Evolutionary conservation across 2,329 filamentous ascomycete species (phyloP), one percentile per base, ranked within the genome.

Genomic region (Calonectria ilicicola): DNA sequence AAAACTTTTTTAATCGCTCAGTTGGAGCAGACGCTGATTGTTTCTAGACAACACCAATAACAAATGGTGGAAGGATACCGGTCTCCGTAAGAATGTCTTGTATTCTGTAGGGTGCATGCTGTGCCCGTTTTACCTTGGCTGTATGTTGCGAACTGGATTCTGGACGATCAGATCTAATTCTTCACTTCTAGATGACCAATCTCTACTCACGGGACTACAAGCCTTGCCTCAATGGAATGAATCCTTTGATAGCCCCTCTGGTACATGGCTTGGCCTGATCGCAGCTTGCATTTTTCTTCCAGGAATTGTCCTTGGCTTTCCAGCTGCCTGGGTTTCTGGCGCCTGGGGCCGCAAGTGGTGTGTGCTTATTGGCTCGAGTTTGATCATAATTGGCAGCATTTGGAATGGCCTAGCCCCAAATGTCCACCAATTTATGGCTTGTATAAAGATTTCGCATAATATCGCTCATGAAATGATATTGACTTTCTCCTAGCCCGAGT

Each of bases 51-150:
- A 76, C 27, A 76, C 74, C 0, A 44, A 76, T 38, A 26, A 53
- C 3, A 75, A 62, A 4, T 76, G 74, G 74, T 76, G 75, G 27
- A 74, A 67, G 3, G 74, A 76, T 27, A 19, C 74, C 0, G 71
- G 74, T 0, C 62, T 76, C 0, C 67, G 74, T 0, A 72, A 58
- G 10, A 75, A 76, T 47, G 74, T 76, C 3, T 75, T 72, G 67
- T 74, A 76, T 26, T 75, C 71, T 2, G 62, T 76, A 1, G 74
- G 74, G 1, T 75, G 75, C 49, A 76, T 75, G 29, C 68, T 76
- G 3, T 71, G 74, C 1, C 74, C 75, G 3, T 76, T 76, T 8
- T 76, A 76, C 21, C 65, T 76, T 8, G 49, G 49, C 15, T 56
- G 49, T 56, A 56, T 9, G 49, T 56, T 56, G 5, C 19, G 17